Base-by-base conservation (phyloP, 202 grass and related monocot genomes). In the Cymbopogon flexuosus region DNA sequence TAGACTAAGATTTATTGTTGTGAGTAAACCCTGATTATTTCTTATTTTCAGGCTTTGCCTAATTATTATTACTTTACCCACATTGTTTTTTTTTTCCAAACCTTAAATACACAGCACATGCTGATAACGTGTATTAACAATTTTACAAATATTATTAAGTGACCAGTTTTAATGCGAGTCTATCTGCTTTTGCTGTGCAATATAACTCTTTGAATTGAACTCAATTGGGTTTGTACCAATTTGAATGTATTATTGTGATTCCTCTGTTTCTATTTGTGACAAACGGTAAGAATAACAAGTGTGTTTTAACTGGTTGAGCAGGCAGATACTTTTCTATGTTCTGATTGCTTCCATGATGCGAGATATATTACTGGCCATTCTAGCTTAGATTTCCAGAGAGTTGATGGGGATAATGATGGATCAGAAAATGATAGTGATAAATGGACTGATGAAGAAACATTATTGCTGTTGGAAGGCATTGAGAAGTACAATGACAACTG, bases 391-490 rank as follows among this genome's bases (percentile, higher is more conserved):
- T 97, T 93, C 81, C 68, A 83, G 49, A 89, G 80, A 84, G 62
- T 88, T 2, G 87, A 97, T 79, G 88, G 83, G 27, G 82, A 76
- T 72, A 87, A 76, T 51, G 78, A 93, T 82, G 77, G 64, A 83
- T 78, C 77, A 59, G 85, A 81, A 76, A 71, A 79, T 87, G 89
- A 93, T 59, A 83, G 83, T 59, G 89, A 97, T 72, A 88, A 43
- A 68, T 97, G 91, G 94, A 93, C 85, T 70, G 94, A 93, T 86
- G 83, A 87, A 69, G 94, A 97, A 89, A 97, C 89, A 0, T 84
- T 97, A 39, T 85, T 97, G 49, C 77, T 97, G 76, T 90, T 97
- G 77, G 94, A 97, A 78, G 91, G 84, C 47, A 88, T 93, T 84
- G 94, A 93, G 59, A 97, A 97, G 73, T 84, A 88, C 78, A 90